Percentiles rank a stretch among this genome's conserved stretches.
phyloP scores from a whole-genome alignment of 495 filamentous ascomycete species.

The Aspergillus egyptiacus region DNA sequence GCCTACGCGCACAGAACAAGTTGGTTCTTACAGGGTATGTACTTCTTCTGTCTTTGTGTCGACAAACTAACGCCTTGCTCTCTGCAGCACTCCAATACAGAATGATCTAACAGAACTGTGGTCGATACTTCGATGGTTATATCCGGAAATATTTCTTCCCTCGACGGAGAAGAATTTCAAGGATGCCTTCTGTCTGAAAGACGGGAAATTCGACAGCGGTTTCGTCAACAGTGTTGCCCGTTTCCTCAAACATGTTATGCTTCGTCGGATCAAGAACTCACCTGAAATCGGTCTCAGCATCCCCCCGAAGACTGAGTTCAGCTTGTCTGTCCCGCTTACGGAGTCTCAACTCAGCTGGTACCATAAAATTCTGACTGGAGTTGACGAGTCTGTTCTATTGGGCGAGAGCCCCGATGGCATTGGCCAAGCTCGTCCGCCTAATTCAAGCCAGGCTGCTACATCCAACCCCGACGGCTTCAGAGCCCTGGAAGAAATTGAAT shows the following conservation, averaged over 20 bases:
- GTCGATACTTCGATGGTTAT: slow-evolving; percentile 59
- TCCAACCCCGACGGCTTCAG: too few relatives aligned
- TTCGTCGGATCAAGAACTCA: slow-evolving; percentile 58
- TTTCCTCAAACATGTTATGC: slow-evolving; percentile 57
- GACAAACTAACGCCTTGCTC: not conserved
- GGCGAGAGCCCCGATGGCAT: not conserved
- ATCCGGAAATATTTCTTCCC: slow-evolving; percentile 54
- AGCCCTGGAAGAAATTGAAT: not conserved
- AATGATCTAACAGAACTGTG: slow-evolving; percentile 60
- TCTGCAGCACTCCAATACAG: slow-evolving; percentile 52
- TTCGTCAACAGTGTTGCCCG: slow-evolving; percentile 49
- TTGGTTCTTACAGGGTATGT: slow-evolving; percentile 53
- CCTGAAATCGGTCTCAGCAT: slow-evolving; percentile 52
- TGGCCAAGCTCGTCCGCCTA: too few relatives aligned
- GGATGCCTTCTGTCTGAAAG: slow-evolving; percentile 51
- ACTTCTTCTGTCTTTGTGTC: not conserved
- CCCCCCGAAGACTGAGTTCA: slow-evolving; percentile 54
- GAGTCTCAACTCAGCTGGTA: slow-evolving; percentile 62
- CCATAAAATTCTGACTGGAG: slow-evolving; percentile 50
- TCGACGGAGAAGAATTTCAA: slow-evolving; percentile 49
- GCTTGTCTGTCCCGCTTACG: slow-evolving; percentile 55
- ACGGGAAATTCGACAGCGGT: slow-evolving; percentile 47
- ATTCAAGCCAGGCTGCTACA: too few relatives aligned
- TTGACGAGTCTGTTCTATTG: slow-evolving; percentile 29
- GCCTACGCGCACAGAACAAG: slow-evolving; percentile 49